Percentiles rank a stretch among this genome's conserved stretches.
Conservation (phyloP, 345 rosid genomes). For the Syzygium aromaticum region DNA sequence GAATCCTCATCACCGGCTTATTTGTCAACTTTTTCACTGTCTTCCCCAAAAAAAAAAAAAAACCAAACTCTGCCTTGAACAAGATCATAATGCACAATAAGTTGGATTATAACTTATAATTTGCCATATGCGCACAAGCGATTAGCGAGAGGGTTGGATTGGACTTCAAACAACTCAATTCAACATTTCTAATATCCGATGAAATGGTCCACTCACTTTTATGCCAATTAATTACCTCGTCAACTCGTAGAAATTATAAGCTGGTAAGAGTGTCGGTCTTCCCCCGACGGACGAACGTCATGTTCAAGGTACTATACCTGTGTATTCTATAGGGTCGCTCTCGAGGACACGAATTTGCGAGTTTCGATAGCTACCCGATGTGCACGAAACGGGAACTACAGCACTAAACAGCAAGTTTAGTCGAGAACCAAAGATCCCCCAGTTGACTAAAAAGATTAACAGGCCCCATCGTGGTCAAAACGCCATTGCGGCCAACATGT, state of each 20-base stretch:
- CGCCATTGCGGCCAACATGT: neutral
- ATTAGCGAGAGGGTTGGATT: neutral
- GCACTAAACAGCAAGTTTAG: neutral
- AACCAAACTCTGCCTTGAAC: neutral
- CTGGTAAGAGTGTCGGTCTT: neutral
- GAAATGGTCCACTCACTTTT: neutral
- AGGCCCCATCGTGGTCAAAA: neutral
- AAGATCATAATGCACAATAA: neutral
- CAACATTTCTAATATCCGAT: fast-evolving
- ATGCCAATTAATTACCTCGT: neutral
- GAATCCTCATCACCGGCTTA: neutral
- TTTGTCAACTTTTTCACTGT: neutral
- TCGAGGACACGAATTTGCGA: neutral
- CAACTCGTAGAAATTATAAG: neutral
- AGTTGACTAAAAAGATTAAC: neutral
- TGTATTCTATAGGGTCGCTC: neutral
- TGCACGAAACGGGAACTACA: neutral
- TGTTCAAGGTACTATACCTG: neutral
- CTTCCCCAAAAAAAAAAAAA: neutral
- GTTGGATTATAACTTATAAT: neutral
- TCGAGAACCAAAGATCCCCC: neutral
- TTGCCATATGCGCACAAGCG: neutral
- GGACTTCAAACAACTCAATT: neutral
- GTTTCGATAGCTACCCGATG: neutral
- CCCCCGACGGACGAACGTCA: neutral